Base-by-base conservation (phyloP, 805 yeast genomes). In the Cephaloascus albidus region DNA sequence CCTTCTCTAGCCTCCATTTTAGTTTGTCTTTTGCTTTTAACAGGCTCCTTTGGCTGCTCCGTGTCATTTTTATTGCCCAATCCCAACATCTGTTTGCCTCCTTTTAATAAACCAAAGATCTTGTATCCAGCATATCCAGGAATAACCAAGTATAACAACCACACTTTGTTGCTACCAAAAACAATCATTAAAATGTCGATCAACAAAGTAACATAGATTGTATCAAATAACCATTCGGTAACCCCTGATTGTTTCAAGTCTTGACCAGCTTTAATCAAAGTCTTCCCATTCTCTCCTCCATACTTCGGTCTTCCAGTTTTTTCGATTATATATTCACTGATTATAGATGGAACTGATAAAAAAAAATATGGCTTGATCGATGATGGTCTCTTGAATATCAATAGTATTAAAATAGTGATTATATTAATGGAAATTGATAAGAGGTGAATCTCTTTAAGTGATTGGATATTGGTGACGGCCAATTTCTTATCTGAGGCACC, bases 161-260 rank as follows among this genome's bases (percentile, higher is more conserved):
- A 85, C 6, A 75, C 76, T 50, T 69, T 68, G 53, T 74, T 74
- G 34, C 72, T 53, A 4, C 88, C 88, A 30, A 73, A 49, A 0
- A 74, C 18, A 4, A 74, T 48, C 63, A 77, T 72, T 38, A 80
- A 57, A 1, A 80, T 40, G 45, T 78, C 77, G 45, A 76, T 63
- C 17, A 72, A 48, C 70, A 81, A 69, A 3, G 88, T 81, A 36
- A 83, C 55, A 51, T 83, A 83, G 43, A 84, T 61, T 10, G 81
- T 55, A 51, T 84, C 93, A 52, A 79, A 79, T 66, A 82, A 60
- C 61, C 79, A 82, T 56, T 84, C 90, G 31, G 79, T 79, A 33
- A 84, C 62, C 0, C 93, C 93, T 3, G 57, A 52, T 43, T 75
- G 84, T 40, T 57, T 57, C 42, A 83, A 66, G 49, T 84, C 85